Evolutionary conservation across 306 rosid genomes (phyloP), one percentile per base, ranked within the genome.

Genomic region (Glycine latifolia): DNA sequence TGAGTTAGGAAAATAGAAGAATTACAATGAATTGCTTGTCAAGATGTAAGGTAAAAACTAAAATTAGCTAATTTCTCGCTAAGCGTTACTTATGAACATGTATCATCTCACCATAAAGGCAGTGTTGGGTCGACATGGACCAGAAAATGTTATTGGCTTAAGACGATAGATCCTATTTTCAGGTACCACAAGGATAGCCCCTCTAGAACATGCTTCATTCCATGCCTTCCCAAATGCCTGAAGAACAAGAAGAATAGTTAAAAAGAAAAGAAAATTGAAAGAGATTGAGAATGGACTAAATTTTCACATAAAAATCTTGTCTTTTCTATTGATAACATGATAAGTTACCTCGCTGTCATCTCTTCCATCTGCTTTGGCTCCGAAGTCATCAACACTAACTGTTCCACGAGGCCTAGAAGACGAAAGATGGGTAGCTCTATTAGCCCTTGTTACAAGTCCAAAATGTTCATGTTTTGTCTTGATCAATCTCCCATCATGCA

Each of bases 221-320:
- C 98, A 94, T 62, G 93, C 97, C 74, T 86, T 85, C 73, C 26
- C 62, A 86, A 94, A 92, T 70, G 94, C 94, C 98, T 94, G 53
- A 37, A 59, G 13, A 26, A 37, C 9, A 69, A 69, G 11, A 47
- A 69, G 15, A 20, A 8, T 16, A n/a, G 56, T 58, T 33, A 3
- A 71, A 26, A 26, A 26, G 1, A 26, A 26, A 44, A 2, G 17
- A 3, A 58, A 26, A 26, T 26, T 26, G 31, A 26, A 44, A 49
- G 53, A 37, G n/a, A 2, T 53, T 17, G 43, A 44, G 72, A 76
- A 68, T 55, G 55, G 10, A 58, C 15, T 9, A 46, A 43, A 61
- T 20, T 66, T n/a, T 31, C 16, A 50, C 26, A 5, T 10, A 35
- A 63, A n/a, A 54, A 65, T 5, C 8, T 9, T 41, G 12, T 41